Evolutionary conservation across 73 alveolate species (phyloP), one percentile per base, ranked within the genome.

Genomic region (Vitrella brassicaformis): DNA sequence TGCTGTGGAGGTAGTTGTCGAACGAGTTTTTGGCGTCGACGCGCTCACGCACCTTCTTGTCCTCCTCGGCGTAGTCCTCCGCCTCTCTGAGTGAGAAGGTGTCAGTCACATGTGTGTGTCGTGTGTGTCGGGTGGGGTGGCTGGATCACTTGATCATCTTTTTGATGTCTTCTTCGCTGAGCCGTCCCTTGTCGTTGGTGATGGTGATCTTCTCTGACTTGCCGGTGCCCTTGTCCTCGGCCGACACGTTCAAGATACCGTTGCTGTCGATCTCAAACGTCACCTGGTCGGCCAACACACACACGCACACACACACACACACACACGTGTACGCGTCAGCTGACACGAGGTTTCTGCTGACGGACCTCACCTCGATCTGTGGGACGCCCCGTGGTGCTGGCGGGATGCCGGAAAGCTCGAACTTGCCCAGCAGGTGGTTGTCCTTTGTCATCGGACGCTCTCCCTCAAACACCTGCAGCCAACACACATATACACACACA

Each of bases 391-490:
- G 89, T 0, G 98, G 98, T 31, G 94, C 97, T 26, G 97, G 97
- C 1, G 98, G 98, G 70, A 95, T 88, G 32, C 92, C 94, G 47
- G 82, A 89, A 46, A 96, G 84, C 84, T 87, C 90, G 94, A 96
- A 94, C 81, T 91, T 84, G 65, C 99, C 99, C 68, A 96, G 92
- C 70, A 82, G 79, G 73, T 86, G 89, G 94, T 94, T 92, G 85
- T 94, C 98, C 88, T 94, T 93, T 79, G 97, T 90, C 89, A 96
- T 78, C 47, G 98, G 90, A 72, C 99, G 93, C 77, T 96, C 99
- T 10, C 99, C 99, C 79, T 96, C 99, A 79, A 80, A 94, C 73
- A 94, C 96, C 71, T 86, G 90, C 69, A 93, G 89, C 30, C 95
- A 81, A n/a, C 47, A 14, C 56, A 39, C 22, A 39, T 14, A 39